Evolutionary conservation across 345 rosid genomes (phyloP).

Genomic region (Luvunga scandens): DNA sequence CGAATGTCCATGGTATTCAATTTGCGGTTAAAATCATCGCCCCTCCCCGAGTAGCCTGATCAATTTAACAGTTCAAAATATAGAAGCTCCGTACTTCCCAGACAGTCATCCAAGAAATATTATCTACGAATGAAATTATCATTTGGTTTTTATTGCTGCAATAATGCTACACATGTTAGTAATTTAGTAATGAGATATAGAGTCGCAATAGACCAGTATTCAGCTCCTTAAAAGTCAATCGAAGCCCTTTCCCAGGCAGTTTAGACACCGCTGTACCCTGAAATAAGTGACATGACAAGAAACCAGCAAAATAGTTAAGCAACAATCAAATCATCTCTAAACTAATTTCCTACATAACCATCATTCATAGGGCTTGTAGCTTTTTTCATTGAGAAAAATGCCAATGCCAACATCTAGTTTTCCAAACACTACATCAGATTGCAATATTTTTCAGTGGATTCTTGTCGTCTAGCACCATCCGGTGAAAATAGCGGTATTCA

Average conservation of each 20-base stretch:
- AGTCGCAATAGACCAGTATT: not conserved
- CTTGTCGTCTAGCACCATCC: no score
- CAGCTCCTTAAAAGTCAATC: conserved; percentile 14
- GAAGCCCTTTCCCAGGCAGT: conserved; percentile 67
- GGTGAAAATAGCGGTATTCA: no score
- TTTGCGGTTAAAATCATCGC: not conserved
- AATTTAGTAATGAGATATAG: not conserved
- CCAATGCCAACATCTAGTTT: not conserved
- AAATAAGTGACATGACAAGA: conserved; percentile 18
- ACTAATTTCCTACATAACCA: not conserved
- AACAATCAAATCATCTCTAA: not conserved
- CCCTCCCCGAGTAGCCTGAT: not conserved
- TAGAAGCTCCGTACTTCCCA: not conserved
- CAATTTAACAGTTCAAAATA: not conserved
- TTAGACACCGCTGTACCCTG: conserved; percentile 82
- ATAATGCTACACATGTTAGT: not conserved
- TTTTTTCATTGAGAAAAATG: not conserved
- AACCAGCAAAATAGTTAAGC: not conserved
- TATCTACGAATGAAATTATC: not conserved
- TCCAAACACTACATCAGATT: not conserved
- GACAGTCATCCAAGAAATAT: not conserved
- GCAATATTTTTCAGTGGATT: not conserved
- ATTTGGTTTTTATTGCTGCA: not conserved
- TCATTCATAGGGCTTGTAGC: not conserved
- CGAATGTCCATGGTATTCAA: not conserved